Evolutionary conservation across 2,329 filamentous ascomycete species (phyloP).

Genomic region (Aspergillus terreus): DNA sequence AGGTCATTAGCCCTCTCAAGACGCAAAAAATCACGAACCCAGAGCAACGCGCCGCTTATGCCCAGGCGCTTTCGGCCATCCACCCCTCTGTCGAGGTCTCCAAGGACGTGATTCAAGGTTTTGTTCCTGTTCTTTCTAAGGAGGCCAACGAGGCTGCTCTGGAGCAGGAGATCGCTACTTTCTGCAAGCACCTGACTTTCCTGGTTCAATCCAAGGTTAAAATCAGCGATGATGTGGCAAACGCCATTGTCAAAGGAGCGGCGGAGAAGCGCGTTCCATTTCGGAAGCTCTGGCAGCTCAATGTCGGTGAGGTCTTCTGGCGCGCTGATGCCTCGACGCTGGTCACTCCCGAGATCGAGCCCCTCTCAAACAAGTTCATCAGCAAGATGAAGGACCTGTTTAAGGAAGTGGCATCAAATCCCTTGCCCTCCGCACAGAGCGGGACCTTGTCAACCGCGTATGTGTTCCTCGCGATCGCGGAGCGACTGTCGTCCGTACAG

Average conservation of each 20-base stretch:
- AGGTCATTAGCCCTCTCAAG: conserved; percentile 76
- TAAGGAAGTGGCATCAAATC: conserved; percentile 74
- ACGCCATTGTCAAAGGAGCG: conserved; percentile 75
- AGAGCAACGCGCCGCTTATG: conserved; percentile 79
- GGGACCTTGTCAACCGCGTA: conserved; percentile 78
- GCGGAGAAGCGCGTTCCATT: conserved; percentile 77
- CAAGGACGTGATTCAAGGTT: conserved; percentile 61
- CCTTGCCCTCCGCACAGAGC: conserved; percentile 72
- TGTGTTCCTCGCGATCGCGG: conserved; percentile 63
- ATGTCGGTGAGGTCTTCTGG: conserved; percentile 68
- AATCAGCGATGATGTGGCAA: conserved; percentile 63
- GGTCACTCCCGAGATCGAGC: conserved; percentile 43
- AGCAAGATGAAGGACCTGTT: conserved; percentile 61
- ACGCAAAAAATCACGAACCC: conserved; percentile 76
- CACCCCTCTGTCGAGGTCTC: conserved; percentile 60
- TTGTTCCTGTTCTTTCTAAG: conserved; percentile 69
- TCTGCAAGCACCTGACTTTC: conserved; percentile 63
- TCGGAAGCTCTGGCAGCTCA: conserved; percentile 76
- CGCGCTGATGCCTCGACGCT: conserved; percentile 47
- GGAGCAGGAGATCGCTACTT: conserved; percentile 67
- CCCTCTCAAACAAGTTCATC: conserved; percentile 49
- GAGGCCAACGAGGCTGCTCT: conserved; percentile 86
- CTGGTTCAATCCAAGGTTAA: conserved; percentile 59
- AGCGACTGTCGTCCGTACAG: conserved; percentile 52
- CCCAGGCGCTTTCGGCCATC: conserved; percentile 70